phyloP scores from a whole-genome alignment of 164 flowering plant genomes.

The Liquidambar formosana region DNA sequence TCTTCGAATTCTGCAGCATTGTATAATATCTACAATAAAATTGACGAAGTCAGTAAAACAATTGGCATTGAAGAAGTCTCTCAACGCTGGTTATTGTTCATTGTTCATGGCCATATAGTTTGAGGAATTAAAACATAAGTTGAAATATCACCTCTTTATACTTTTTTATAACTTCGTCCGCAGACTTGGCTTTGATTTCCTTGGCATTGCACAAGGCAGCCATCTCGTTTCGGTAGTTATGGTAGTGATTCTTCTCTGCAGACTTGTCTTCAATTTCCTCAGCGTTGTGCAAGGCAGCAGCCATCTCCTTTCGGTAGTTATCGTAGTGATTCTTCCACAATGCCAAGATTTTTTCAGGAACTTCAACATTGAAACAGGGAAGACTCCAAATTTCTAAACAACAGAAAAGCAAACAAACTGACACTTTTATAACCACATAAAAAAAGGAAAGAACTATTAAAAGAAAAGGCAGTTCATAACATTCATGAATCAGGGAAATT shows the following conservation, averaged over 20 bases:
- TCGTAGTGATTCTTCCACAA: slow-evolving; percentile 46
- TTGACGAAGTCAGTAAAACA: neutral
- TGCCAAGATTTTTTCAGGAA: slow-evolving; percentile 25
- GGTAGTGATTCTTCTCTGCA: too few relatives aligned
- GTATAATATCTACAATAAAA: slow-evolving; percentile 48
- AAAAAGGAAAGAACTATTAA: neutral
- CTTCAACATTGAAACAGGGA: slow-evolving; percentile 48
- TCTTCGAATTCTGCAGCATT: slow-evolving; percentile 50
- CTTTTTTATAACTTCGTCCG: slow-evolving; percentile 38
- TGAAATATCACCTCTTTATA: slow-evolving; percentile 60
- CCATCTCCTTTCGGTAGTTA: slow-evolving; percentile 60
- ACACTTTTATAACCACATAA: neutral
- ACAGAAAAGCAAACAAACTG: neutral
- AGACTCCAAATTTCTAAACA: slow-evolving; percentile 52
- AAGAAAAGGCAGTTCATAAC: too few relatives aligned
- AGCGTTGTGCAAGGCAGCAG: slow-evolving; percentile 28
- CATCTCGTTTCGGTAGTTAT: too few relatives aligned
- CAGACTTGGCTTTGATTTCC: too few relatives aligned
- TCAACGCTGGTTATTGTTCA: neutral
- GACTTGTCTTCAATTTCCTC: slow-evolving; percentile 28
- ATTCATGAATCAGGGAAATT: too few relatives aligned
- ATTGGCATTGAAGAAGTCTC: neutral
- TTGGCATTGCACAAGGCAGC: too few relatives aligned
- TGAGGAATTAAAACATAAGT: too few relatives aligned
- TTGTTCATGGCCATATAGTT: neutral